These are phyloP conservation scores for Saccharomycodes ludwigii DNA, from an alignment of 805 yeast species.

Conservation along the genomic window DNA sequence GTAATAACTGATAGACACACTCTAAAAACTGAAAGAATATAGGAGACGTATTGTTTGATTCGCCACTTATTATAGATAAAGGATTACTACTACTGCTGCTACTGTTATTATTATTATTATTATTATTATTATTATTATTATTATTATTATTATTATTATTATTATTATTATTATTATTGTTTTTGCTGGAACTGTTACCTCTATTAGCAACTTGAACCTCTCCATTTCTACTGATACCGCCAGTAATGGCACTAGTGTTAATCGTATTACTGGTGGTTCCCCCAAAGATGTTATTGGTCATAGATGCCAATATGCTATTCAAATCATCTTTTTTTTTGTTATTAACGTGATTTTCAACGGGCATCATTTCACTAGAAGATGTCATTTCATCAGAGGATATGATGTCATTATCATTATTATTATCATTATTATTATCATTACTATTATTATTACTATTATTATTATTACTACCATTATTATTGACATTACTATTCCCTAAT, in stretches of 20 bases:
- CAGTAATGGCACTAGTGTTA: too few species aligned
- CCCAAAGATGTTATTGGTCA: too few species aligned
- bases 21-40: constrained; percentile 91
- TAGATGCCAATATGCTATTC: too few species aligned
- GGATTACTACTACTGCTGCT: background rate
- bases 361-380: too few species aligned
- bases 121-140: background rate
- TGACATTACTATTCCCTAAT: too few species aligned
- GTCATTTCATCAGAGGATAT: too few species aligned
- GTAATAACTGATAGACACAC: constrained; percentile 65
- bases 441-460: constrained; percentile 1
- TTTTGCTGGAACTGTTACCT: background rate
- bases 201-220: too few species aligned
- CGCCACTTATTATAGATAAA: background rate
- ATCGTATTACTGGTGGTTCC: too few species aligned
- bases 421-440: background rate
- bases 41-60: constrained; percentile 46
- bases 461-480: constrained; percentile 6
- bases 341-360: too few species aligned
- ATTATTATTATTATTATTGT: background rate
- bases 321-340: too few species aligned
- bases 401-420: background rate
- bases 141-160: background rate
- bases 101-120: background rate
- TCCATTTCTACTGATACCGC: too few species aligned